These are phyloP conservation scores for Echeveria elegans DNA, from an alignment of 164 flowering plant species.

Conservation along the genomic window DNA sequence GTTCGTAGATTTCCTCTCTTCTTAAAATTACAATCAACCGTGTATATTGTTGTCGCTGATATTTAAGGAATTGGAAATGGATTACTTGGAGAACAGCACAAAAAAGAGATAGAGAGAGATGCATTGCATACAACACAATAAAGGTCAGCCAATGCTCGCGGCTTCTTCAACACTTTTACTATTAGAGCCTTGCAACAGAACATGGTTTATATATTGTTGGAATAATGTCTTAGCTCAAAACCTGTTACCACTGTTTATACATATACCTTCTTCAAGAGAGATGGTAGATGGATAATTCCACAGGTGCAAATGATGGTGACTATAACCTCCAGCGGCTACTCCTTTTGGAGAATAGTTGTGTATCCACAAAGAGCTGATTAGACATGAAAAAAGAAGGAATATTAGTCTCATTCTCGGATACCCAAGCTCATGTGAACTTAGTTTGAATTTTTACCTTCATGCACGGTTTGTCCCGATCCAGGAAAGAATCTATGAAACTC, in stretches of 20 bases:
- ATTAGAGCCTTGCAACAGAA: not conserved
- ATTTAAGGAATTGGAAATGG: not conserved
- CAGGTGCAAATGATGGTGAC: not conserved
- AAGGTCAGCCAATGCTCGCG: not conserved
- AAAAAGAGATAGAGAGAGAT: no score
- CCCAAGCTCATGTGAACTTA: no score
- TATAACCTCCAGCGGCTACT: constrained; percentile 22
- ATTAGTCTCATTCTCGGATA: not conserved
- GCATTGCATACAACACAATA: not conserved
- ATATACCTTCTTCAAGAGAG: not conserved
- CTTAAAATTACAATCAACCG: not conserved
- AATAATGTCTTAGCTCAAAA: not conserved
- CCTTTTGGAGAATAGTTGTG: constrained; percentile 96
- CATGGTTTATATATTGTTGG: not conserved
- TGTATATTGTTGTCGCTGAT: not conserved
- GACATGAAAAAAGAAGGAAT: not conserved
- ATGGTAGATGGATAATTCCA: not conserved
- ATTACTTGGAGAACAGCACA: not conserved
- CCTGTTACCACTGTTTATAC: not conserved
- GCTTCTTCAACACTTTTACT: not conserved
- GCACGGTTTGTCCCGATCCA: no score
- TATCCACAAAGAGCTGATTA: constrained; percentile 70
- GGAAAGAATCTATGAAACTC: constrained; percentile 96
- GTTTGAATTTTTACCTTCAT: constrained; percentile 83
- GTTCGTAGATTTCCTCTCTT: no score